Evolutionary conservation across 768 basidiomycete genomes (phyloP).

Genomic region (Terana coerulea): DNA sequence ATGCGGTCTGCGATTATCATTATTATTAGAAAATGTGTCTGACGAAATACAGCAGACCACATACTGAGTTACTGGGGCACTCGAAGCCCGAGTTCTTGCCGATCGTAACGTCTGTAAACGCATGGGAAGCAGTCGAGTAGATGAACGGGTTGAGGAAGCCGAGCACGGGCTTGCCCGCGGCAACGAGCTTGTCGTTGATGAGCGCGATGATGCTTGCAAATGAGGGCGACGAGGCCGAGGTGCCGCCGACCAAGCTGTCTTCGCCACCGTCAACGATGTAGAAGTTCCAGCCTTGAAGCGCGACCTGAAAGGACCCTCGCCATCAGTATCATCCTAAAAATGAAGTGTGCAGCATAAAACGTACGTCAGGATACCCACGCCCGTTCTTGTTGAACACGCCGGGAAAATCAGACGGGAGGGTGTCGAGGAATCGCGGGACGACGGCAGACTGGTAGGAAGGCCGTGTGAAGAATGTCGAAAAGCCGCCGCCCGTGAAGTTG

Average conservation of each 20-base stretch:
- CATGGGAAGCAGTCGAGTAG: background rate
- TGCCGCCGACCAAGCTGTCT: background rate
- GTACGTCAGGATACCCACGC: constrained; percentile 49
- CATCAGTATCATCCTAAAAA: no score
- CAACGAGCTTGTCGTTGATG: background rate
- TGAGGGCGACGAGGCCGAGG: background rate
- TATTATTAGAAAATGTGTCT: background rate
- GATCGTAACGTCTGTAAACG: background rate
- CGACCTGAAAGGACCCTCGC: no score
- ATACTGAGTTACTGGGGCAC: background rate
- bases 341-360: no score
- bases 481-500: constrained; percentile 31
- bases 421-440: constrained; percentile 32
- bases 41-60: background rate
- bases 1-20: constrained; percentile 14
- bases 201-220: background rate
- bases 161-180: background rate
- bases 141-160: background rate
- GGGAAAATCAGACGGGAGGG: no score
- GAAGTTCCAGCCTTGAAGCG: background rate
- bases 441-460: constrained; percentile 37
- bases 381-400: constrained; percentile 30
- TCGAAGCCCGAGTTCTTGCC: constrained; percentile 9
- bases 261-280: background rate
- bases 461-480: constrained; percentile 29